A percentile compares a stretch with the other conserved stretches of the same genome.
These are phyloP conservation scores for Lepidium africanum DNA, from an alignment of 345 rosid species.

Conservation along the genomic window DNA sequence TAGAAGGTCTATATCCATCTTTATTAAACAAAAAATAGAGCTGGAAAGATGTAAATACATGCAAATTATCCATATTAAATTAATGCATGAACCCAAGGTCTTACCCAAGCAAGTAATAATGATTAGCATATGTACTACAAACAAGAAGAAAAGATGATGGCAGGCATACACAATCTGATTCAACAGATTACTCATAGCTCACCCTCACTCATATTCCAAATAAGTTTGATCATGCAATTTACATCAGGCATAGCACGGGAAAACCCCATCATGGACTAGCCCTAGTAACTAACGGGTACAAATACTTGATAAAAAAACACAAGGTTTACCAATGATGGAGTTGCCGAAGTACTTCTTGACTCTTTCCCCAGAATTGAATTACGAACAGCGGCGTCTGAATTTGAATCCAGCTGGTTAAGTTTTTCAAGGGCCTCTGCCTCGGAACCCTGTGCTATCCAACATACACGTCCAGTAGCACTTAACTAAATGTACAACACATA, in stretches of 20 bases:
- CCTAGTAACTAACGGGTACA: slow-evolving; percentile 6
- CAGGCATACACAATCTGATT: not conserved
- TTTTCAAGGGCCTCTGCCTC: slow-evolving; percentile 67
- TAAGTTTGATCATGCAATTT: slow-evolving; percentile 5
- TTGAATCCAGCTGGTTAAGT: slow-evolving; percentile 61
- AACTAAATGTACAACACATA: slow-evolving; percentile 10
- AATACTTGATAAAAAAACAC: not conserved
- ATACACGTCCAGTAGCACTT: slow-evolving; percentile 19
- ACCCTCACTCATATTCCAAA: not conserved
- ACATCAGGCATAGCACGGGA: not conserved
- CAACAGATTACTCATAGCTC: not conserved
- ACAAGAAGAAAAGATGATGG: not conserved
- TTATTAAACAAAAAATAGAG: not conserved
- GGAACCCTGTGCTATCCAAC: slow-evolving; percentile 52
- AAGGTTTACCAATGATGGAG: slow-evolving; percentile 56
- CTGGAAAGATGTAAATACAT: not conserved
- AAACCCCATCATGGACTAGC: not conserved
- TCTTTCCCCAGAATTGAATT: slow-evolving; percentile 49
- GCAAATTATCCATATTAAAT: not conserved
- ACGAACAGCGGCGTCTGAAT: slow-evolving; percentile 44
- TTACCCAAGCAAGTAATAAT: not conserved
- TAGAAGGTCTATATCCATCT: slow-evolving; percentile 18
- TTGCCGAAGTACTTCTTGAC: slow-evolving; percentile 35
- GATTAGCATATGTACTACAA: not conserved
- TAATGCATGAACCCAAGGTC: not conserved